Conservation (phyloP, 176 grass and related monocot genomes). For the Rhynchospora pubera region DNA sequence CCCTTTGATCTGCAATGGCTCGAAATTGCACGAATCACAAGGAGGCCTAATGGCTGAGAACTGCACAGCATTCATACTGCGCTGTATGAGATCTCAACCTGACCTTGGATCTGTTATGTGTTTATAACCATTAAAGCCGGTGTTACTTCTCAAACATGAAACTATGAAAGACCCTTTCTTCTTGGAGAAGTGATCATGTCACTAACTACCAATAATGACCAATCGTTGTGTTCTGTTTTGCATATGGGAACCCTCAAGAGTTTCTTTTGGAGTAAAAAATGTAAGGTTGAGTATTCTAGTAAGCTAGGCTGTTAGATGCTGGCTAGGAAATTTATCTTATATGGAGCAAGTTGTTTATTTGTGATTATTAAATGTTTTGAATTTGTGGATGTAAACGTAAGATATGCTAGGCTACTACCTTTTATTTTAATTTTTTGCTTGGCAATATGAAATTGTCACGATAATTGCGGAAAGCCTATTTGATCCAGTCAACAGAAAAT, state of each 20-base stretch:
- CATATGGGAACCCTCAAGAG: neutral
- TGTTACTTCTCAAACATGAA: neutral
- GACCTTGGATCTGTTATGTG: neutral
- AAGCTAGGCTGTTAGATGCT: neutral
- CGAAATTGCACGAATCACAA: neutral
- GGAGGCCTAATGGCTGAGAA: neutral
- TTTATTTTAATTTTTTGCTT: neutral
- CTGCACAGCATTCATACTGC: neutral
- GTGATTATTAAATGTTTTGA: neutral
- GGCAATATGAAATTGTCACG: slow-evolving; percentile 1
- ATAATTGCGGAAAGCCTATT: neutral
- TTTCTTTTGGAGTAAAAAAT: slow-evolving; percentile 5
- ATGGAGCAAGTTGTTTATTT: neutral
- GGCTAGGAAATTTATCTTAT: neutral
- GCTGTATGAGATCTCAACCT: neutral
- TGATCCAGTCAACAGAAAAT: neutral
- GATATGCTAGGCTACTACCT: neutral
- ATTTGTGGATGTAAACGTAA: neutral
- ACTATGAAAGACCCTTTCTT: slow-evolving; percentile 10
- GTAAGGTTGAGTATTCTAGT: slow-evolving; percentile 7
- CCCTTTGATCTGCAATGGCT: too few relatives aligned
- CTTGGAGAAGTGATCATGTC: slow-evolving; percentile 2
- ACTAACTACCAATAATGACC: neutral
- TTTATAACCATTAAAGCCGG: neutral
- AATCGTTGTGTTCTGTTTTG: neutral